Evolutionary conservation across 2,329 filamentous ascomycete species (phyloP).

Genomic region (Penicillium sp.): DNA sequence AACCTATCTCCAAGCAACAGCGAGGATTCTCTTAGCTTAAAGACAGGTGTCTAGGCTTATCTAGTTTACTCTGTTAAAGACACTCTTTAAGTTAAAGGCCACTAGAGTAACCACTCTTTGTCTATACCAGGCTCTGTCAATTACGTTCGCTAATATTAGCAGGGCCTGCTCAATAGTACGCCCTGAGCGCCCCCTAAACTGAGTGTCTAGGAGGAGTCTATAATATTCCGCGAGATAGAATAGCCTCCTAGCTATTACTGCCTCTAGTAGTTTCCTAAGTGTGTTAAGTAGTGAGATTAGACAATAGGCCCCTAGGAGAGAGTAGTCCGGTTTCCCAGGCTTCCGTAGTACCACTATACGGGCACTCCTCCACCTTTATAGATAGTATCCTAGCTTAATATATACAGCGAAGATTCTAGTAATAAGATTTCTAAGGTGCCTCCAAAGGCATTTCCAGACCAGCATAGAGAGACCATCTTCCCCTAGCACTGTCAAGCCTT

Average conservation of each 20-base stretch:
- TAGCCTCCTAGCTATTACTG: background rate
- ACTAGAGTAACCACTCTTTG: background rate
- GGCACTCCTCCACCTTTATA: slow-evolving; percentile 18
- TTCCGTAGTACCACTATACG: slow-evolving; percentile 31
- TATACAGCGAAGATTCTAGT: slow-evolving; percentile 6
- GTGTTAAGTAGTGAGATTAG: background rate
- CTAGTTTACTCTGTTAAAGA: background rate
- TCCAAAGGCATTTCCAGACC: slow-evolving; percentile 19
- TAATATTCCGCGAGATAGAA: background rate
- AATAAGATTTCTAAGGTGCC: background rate
- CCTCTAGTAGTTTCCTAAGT: background rate
- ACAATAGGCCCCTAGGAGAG: background rate
- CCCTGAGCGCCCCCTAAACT: background rate
- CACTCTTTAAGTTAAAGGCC: background rate
- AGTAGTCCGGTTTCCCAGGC: slow-evolving; percentile 31
- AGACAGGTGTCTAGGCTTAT: background rate
- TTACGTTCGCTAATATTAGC: background rate
- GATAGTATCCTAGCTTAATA: slow-evolving; percentile 20
- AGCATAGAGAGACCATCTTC: slow-evolving; percentile 24
- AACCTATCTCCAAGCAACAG: slow-evolving; percentile 8
- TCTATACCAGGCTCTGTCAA: background rate
- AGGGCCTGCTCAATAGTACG: background rate
- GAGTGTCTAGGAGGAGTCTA: background rate
- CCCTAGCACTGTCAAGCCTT: slow-evolving; percentile 21
- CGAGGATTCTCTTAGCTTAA: background rate